A percentile compares a stretch with the other conserved stretches of the same genome.
Conservation (phyloP, 331 rosid species). For the Malus hybrid region DNA sequence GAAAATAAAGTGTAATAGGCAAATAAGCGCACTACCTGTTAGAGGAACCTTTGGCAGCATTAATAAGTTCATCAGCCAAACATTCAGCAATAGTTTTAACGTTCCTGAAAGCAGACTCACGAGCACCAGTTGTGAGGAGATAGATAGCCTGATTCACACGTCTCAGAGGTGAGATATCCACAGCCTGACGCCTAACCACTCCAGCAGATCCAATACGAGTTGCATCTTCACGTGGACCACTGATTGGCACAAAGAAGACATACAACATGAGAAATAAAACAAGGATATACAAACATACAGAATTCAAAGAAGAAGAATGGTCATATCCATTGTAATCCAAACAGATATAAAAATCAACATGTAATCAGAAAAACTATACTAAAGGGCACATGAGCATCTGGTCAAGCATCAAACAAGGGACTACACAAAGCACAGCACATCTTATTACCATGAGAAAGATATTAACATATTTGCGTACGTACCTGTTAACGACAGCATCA, state of each 20-base stretch:
- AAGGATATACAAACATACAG: no score
- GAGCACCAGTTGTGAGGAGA: conserved; percentile 58
- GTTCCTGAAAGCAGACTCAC: conserved; percentile 62
- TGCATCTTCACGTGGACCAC: conserved; percentile 64
- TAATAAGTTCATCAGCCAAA: conserved; percentile 82
- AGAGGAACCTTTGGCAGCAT: conserved; percentile 88
- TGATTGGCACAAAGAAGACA: not conserved
- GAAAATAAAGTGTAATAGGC: not conserved
- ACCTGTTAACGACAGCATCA: conserved; percentile 37
- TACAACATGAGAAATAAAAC: not conserved
- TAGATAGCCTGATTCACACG: conserved; percentile 60
- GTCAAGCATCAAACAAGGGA: not conserved
- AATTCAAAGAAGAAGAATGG: no score
- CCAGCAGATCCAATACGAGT: conserved; percentile 57
- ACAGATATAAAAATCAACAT: not conserved
- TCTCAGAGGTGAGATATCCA: conserved; percentile 54
- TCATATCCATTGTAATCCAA: no score
- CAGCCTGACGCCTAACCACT: conserved; percentile 60
- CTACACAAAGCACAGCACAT: not conserved
- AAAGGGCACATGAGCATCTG: not conserved
- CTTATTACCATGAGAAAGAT: not conserved
- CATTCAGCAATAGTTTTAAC: conserved; percentile 67
- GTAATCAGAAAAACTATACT: not conserved
- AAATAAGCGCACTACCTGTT: conserved; percentile 42
- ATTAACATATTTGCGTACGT: not conserved